Base-by-base conservation (phyloP, 179 eudicot genomes). In the Silene coronaria region DNA sequence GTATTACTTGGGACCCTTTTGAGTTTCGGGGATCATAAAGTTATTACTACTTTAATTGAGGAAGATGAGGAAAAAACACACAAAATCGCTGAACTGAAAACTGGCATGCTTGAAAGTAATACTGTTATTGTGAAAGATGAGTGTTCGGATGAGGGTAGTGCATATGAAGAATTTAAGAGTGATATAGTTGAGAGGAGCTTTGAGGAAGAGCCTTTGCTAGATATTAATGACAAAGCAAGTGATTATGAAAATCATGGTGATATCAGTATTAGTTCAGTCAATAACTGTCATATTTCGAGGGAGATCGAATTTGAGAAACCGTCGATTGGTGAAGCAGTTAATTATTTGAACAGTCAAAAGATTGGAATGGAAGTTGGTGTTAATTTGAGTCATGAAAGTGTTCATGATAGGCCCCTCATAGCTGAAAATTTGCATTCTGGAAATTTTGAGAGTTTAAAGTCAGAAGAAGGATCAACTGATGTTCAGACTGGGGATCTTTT, bases 1-100 rank as follows among this genome's bases (percentile, higher is more conserved):
- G 79, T 87, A 75, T 83, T 93, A 84, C 96, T 93, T 80, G 98
- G 98, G 53, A 82, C 87, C 60, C 88, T 93, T 26, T 87, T 93
- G 86, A 91, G 91, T 86, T 89, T 85, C 62, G 97, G 97, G 26
- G 83, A 90, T 36, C 86, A 88, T 17, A 85, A 82, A 46, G 74
- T 83, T 73, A 59, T 62, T 57, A 86, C 86, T 57, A 86, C 86
- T 70, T 85, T 85, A 74, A 51, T 82, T 34, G 91, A 89, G 5
- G 83, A 81, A 13, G 96, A 87, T 46, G 86, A 80, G 73, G 85
- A 73, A 61, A 32, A 42, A 9, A 36, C 74, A 24, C 51, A 74
- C 22, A 88, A 87, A 74, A 64, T 78, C 1, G 55, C 67, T 63
- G 74, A 84, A 72, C 74, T 84, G 62, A 86, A 72, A 78, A 81